A percentile compares a stretch with the other conserved stretches of the same genome.
phyloP scores from a whole-genome alignment of 1,284 basidiomycete genomes.

The Moesziomyces aphidis region DNA sequence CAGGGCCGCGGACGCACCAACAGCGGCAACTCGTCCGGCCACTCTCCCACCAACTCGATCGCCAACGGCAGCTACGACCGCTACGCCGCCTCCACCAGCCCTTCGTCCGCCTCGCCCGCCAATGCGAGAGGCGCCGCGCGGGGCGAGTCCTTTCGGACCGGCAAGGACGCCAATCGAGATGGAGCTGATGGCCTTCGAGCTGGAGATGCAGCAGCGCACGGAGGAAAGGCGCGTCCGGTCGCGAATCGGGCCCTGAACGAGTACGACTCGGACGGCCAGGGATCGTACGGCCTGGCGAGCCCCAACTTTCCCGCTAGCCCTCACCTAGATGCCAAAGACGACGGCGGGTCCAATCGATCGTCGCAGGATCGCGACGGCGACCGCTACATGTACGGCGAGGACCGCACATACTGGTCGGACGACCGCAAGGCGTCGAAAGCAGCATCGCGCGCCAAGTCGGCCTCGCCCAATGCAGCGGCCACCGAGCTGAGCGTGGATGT shows the following conservation, averaged over 20 bases:
- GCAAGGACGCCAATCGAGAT: slow-evolving; percentile 44
- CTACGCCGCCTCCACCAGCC: slow-evolving; percentile 29
- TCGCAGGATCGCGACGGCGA: slow-evolving; percentile 48
- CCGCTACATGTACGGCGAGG: slow-evolving; percentile 49
- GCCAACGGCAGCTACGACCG: slow-evolving; percentile 42
- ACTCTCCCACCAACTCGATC: slow-evolving; percentile 40
- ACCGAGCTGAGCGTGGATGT: slow-evolving; percentile 57
- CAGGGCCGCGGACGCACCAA: slow-evolving; percentile 36
- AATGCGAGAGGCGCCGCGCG: slow-evolving; percentile 27
- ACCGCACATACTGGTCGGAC: slow-evolving; percentile 49
- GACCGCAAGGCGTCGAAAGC: slow-evolving; percentile 33
- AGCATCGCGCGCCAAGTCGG: slow-evolving; percentile 27
- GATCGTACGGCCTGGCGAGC: slow-evolving; percentile 39
- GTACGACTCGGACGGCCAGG: slow-evolving; percentile 47
- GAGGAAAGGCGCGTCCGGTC: slow-evolving; percentile 50
- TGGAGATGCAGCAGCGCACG: slow-evolving; percentile 47
- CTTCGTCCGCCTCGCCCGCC: slow-evolving; percentile 34
- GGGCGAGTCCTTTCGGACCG: slow-evolving; percentile 47
- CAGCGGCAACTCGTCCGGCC: slow-evolving; percentile 37
- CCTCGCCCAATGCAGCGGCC: slow-evolving; percentile 22
- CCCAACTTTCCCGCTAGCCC: slow-evolving; percentile 50
- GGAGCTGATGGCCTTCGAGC: slow-evolving; percentile 41
- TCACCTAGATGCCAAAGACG: slow-evolving; percentile 35
- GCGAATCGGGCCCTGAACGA: slow-evolving; percentile 48
- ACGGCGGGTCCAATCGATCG: slow-evolving; percentile 27